Evolutionary conservation across 2,329 filamentous ascomycete species (phyloP).

Genomic region (Sporothrix schenckii): DNA sequence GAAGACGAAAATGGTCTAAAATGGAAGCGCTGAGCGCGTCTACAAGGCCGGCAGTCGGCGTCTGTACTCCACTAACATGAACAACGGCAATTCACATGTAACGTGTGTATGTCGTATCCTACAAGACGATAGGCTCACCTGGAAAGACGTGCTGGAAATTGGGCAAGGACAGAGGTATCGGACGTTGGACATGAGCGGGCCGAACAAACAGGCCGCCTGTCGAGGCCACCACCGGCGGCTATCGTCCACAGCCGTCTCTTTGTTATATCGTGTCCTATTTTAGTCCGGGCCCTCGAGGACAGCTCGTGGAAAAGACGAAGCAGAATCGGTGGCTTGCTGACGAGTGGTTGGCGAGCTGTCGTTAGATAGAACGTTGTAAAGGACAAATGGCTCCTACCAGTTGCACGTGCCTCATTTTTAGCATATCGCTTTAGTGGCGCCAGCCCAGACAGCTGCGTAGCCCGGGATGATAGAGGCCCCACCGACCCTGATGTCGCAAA

Average conservation of each 20-base stretch:
- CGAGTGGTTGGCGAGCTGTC: background rate
- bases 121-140: background rate
- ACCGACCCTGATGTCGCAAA: slow-evolving; percentile 16
- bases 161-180: background rate
- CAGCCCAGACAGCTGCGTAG: background rate
- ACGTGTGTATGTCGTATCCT: background rate
- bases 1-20: slow-evolving; percentile 5
- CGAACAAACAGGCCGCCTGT: background rate
- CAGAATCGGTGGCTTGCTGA: background rate
- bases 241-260: slow-evolving; percentile 10
- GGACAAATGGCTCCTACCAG: background rate
- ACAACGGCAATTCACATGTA: background rate
- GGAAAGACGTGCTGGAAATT: background rate
- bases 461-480: background rate
- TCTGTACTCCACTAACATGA: background rate
- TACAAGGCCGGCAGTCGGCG: background rate
- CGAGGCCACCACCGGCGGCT: slow-evolving; percentile 18
- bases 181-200: background rate
- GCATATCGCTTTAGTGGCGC: background rate
- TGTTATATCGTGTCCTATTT: background rate
- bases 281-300: background rate
- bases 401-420: background rate
- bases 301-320: background rate
- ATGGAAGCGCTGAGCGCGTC: slow-evolving; percentile 4
- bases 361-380: background rate